These are phyloP conservation scores for Podaxis sp. DNA, from an alignment of 768 basidiomycete genomes.

Conservation along the genomic window DNA sequence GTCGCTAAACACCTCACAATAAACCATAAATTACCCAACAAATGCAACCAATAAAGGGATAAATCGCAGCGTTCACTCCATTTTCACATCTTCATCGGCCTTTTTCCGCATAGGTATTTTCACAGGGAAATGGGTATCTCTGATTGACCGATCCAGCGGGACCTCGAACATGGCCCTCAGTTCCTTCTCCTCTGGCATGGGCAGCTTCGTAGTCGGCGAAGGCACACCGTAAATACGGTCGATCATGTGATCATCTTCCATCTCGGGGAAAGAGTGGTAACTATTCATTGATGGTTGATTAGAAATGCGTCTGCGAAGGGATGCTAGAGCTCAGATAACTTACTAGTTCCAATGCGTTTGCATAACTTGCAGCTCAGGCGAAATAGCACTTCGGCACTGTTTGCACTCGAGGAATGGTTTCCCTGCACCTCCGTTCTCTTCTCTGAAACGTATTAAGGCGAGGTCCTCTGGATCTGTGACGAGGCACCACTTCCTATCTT, in stretches of 20 bases:
- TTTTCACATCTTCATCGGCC: neutral
- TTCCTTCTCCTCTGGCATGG: constrained; percentile 1
- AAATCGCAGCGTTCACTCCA: neutral
- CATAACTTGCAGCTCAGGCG: neutral
- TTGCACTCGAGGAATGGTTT: neutral
- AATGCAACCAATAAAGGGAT: neutral
- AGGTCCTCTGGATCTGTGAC: constrained; percentile 1
- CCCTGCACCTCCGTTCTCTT: neutral
- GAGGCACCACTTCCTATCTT: constrained; percentile 7
- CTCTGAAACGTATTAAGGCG: neutral
- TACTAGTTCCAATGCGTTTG: neutral
- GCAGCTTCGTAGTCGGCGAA: neutral
- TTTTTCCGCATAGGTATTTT: neutral
- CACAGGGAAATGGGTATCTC: neutral
- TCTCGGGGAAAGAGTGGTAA: neutral
- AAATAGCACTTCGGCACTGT: neutral
- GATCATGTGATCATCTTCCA: neutral
- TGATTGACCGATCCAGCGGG: constrained; percentile 3
- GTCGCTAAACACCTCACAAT: neutral
- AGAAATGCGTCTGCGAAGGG: neutral
- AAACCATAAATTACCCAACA: neutral
- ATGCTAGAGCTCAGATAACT: neutral
- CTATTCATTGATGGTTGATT: neutral
- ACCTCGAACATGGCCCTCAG: neutral
- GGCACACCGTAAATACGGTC: neutral